Percentiles rank a stretch among this genome's conserved stretches.
Conservation (phyloP, 176 grass and related monocot genomes). For the Dactylis glomerata region DNA sequence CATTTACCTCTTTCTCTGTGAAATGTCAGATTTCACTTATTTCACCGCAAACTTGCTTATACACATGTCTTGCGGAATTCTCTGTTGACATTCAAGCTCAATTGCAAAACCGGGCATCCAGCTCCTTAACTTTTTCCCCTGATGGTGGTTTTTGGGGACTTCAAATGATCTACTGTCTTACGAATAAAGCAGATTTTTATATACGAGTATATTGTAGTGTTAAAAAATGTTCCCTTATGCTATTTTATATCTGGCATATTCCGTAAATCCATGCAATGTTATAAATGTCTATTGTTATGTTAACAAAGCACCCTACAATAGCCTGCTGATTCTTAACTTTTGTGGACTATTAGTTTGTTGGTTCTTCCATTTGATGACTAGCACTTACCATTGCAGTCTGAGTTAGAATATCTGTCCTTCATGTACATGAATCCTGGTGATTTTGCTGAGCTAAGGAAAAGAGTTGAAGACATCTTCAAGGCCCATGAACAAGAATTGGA, state of each 20-base stretch:
- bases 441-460: conserved; percentile 81
- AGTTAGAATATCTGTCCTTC: conserved; percentile 94
- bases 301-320: neutral
- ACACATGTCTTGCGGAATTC: neutral
- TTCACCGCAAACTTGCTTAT: neutral
- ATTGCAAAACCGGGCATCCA: neutral
- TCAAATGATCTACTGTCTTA: neutral
- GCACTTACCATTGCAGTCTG: conserved; percentile 60
- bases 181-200: neutral
- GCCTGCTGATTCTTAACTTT: conserved; percentile 13
- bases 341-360: conserved; percentile 15
- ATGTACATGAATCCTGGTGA: conserved; percentile 80
- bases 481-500: conserved; percentile 88
- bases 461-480: conserved; percentile 72
- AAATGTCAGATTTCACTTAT: neutral
- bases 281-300: conserved; percentile 12
- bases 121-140: neutral
- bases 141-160: conserved; percentile 10
- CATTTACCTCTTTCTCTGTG: neutral
- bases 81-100: conserved; percentile 1
- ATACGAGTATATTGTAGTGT: conserved; percentile 6
- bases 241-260: neutral
- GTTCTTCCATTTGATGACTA: conserved; percentile 33
- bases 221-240: neutral
- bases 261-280: neutral